These are phyloP conservation scores for Candida ficus DNA, from an alignment of 805 yeast genomes.

Conservation along the genomic window DNA sequence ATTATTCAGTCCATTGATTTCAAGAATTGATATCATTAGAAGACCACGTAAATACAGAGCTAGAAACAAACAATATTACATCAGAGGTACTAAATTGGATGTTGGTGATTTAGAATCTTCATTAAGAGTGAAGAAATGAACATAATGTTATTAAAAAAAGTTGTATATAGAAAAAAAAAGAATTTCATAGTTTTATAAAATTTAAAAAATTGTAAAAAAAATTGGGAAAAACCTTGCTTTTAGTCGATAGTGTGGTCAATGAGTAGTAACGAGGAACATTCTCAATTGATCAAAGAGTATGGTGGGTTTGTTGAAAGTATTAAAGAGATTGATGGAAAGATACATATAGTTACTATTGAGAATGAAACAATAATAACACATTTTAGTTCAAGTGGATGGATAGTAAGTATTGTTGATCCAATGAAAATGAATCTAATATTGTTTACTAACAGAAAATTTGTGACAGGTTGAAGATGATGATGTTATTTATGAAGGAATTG, in stretches of 20 bases:
- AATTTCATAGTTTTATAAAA: not conserved
- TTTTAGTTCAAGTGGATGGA: constrained; percentile 14
- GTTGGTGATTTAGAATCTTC: constrained; percentile 61
- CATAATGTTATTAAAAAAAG: not conserved
- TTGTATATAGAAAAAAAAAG: constrained; percentile 7
- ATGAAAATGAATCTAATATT: not conserved
- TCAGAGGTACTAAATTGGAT: constrained; percentile 74
- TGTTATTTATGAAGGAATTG: constrained; percentile 24
- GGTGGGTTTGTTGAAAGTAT: constrained; percentile 2
- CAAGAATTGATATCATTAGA: constrained; percentile 70
- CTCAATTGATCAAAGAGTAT: constrained; percentile 7
- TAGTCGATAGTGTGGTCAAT: too few species aligned
- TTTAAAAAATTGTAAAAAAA: not conserved
- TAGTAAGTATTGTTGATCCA: not conserved
- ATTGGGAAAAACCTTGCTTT: too few species aligned
- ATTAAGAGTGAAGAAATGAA: constrained; percentile 26
- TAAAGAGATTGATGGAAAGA: not conserved
- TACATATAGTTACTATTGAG: constrained; percentile 12
- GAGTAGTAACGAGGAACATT: constrained; percentile 5
- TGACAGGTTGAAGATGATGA: constrained; percentile 1
- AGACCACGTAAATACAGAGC: constrained; percentile 68
- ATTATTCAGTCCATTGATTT: constrained; percentile 71
- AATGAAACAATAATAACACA: not conserved
- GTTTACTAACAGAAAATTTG: not conserved
- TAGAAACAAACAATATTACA: constrained; percentile 85